Evolutionary conservation across 1,284 basidiomycete genomes (phyloP).

Genomic region (Takashimella tepidaria): DNA sequence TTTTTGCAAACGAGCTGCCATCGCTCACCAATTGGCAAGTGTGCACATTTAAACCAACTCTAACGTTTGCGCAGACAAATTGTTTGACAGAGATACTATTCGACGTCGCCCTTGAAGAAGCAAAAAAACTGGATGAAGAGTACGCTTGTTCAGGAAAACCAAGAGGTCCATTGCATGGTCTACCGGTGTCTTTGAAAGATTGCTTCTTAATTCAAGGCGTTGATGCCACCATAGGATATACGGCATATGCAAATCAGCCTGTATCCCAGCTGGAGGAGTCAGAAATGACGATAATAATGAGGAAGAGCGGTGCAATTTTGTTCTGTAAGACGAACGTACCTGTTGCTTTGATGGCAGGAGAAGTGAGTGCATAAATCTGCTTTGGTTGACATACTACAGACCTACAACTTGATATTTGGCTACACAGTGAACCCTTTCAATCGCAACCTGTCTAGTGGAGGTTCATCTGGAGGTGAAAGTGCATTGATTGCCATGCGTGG

Average conservation of each 20-base stretch:
- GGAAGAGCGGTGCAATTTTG: constrained; percentile 26
- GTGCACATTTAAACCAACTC: neutral
- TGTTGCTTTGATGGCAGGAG: constrained; percentile 7
- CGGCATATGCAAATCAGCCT: constrained; percentile 23
- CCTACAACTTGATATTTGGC: constrained; percentile 23
- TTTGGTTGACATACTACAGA: constrained; percentile 3
- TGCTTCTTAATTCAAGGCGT: constrained; percentile 42
- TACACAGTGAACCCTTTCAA: constrained; percentile 46
- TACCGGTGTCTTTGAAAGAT: constrained; percentile 50
- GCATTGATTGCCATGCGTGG: constrained; percentile 45
- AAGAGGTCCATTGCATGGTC: constrained; percentile 50
- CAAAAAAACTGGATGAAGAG: constrained; percentile 45
- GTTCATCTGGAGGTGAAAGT: constrained; percentile 48
- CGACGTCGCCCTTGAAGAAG: constrained; percentile 43
- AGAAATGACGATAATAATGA: constrained; percentile 24
- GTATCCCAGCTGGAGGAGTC: constrained; percentile 9
- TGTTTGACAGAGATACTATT: constrained; percentile 50
- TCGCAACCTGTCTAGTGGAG: constrained; percentile 36
- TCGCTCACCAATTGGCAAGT: constrained; percentile 73
- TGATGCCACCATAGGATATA: constrained; percentile 31
- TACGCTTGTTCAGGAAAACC: constrained; percentile 40
- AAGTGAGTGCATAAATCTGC: neutral
- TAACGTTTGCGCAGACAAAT: constrained; percentile 40
- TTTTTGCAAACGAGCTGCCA: constrained; percentile 69
- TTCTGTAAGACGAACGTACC: constrained; percentile 32